A percentile compares a stretch with the other conserved stretches of the same genome.
These are phyloP conservation scores for Ensete glaucum DNA, from an alignment of 176 grass and related monocot genomes.

Conservation along the genomic window DNA sequence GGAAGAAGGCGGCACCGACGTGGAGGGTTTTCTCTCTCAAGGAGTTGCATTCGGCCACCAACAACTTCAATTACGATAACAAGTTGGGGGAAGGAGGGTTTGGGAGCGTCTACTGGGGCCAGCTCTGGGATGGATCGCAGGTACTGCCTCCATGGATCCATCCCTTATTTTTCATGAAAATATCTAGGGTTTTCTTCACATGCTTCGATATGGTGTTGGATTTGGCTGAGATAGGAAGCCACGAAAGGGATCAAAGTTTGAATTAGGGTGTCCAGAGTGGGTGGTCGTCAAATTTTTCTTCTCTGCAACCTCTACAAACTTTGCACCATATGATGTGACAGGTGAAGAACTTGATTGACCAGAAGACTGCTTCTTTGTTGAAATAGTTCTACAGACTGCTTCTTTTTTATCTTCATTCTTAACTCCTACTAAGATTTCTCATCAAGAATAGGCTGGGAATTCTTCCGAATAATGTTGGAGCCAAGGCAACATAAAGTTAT, in stretches of 20 bases:
- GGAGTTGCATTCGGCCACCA: constrained; percentile 70
- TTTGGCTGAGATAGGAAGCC: background rate
- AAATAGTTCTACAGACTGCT: no score
- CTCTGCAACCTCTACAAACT: background rate
- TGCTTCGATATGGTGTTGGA: background rate
- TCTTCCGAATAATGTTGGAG: no score
- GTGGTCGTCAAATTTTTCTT: background rate
- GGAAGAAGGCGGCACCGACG: constrained; percentile 45
- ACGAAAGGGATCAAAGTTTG: background rate
- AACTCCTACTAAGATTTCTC: no score
- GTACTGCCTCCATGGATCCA: constrained; percentile 17
- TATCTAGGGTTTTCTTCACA: no score
- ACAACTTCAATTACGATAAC: constrained; percentile 96
- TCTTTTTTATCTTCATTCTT: no score
- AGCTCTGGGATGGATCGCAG: constrained; percentile 92
- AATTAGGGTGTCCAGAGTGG: no score
- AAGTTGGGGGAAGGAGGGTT: constrained; percentile 91
- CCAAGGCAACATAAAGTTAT: no score
- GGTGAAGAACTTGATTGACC: background rate
- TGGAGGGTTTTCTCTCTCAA: constrained; percentile 83
- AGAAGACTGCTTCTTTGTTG: background rate
- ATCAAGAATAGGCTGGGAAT: no score
- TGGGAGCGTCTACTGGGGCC: constrained; percentile 93
- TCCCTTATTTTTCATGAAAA: background rate
- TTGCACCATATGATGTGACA: background rate